Conservation (phyloP, 2,329 filamentous ascomycete species). For the Botrytis fabae region DNA sequence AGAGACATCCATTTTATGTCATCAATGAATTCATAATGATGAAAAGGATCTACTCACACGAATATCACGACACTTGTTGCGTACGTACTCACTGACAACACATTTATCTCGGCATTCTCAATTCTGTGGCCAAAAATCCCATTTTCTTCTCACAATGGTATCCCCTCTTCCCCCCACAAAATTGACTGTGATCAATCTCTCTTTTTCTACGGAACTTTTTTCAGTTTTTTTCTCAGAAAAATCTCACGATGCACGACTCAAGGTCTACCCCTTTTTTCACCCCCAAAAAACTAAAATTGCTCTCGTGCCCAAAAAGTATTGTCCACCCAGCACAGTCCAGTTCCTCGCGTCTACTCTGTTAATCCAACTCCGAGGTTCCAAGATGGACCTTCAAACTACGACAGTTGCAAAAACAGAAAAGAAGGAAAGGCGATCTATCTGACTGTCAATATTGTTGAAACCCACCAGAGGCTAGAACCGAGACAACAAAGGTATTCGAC, state of each 20-base stretch:
- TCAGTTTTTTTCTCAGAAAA: background rate
- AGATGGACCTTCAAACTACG: background rate
- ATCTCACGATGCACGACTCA: slow-evolving; percentile 7
- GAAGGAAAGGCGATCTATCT: background rate
- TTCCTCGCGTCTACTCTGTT: background rate
- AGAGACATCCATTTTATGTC: background rate
- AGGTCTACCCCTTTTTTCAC: slow-evolving; percentile 8
- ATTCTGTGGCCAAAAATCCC: background rate
- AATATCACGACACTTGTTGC: background rate
- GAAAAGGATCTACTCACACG: slow-evolving; percentile 8
- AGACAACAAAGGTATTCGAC: slow-evolving; percentile 14
- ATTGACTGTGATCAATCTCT: slow-evolving; percentile 7
- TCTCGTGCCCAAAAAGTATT: background rate
- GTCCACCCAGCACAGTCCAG: background rate
- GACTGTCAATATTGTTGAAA: slow-evolving; percentile 16
- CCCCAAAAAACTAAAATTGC: background rate
- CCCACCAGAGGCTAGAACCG: slow-evolving; percentile 5
- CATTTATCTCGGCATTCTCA: background rate
- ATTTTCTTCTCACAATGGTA: background rate
- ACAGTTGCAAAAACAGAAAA: background rate
- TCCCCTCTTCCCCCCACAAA: slow-evolving; percentile 1
- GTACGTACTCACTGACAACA: slow-evolving; percentile 7
- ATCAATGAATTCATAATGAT: slow-evolving; percentile 1
- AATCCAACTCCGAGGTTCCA: background rate
- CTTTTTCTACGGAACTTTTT: background rate